Percentiles rank a stretch among this genome's conserved stretches.
Evolutionary conservation across 2,329 filamentous ascomycete genomes (phyloP).

Genomic region (Aspergillus phoenicis): DNA sequence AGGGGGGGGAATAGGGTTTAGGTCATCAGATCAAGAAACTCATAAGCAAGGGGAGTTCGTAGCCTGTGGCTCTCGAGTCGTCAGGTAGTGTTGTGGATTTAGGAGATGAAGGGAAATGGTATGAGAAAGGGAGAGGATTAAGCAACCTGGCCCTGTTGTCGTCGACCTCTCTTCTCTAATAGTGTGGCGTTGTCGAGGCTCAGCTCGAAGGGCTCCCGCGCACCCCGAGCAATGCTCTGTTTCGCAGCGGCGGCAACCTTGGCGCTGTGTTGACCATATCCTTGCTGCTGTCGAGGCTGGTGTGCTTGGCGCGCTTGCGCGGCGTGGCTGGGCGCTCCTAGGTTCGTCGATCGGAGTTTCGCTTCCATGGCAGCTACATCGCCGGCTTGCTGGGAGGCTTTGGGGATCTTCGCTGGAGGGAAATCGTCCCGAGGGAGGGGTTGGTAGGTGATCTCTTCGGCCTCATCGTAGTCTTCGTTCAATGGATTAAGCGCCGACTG

Average conservation of each 20-base stretch:
- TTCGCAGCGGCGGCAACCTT: constrained; percentile 81
- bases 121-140: constrained; percentile 15
- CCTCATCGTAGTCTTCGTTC: constrained; percentile 65
- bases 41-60: constrained; percentile 14
- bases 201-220: constrained; percentile 86
- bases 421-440: constrained; percentile 28
- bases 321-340: constrained; percentile 64
- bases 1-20: background rate
- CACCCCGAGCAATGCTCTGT: constrained; percentile 72
- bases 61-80: constrained; percentile 8
- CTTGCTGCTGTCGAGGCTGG: constrained; percentile 57
- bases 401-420: constrained; percentile 67
- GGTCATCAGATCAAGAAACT: constrained; percentile 13
- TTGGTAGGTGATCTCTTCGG: constrained; percentile 49
- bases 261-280: constrained; percentile 88
- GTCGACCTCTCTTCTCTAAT: constrained; percentile 67
- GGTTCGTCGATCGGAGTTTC: constrained; percentile 80
- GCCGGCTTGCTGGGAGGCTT: constrained; percentile 56
- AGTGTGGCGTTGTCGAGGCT: constrained; percentile 89
- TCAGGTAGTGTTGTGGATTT: background rate
- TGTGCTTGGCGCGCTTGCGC: constrained; percentile 62
- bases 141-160: constrained; percentile 35
- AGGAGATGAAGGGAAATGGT: constrained; percentile 1
- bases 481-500: constrained; percentile 63
- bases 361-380: constrained; percentile 78